Evolutionary conservation across 164 flowering plant genomes (phyloP).

Genomic region (Euptelea pleiosperma): DNA sequence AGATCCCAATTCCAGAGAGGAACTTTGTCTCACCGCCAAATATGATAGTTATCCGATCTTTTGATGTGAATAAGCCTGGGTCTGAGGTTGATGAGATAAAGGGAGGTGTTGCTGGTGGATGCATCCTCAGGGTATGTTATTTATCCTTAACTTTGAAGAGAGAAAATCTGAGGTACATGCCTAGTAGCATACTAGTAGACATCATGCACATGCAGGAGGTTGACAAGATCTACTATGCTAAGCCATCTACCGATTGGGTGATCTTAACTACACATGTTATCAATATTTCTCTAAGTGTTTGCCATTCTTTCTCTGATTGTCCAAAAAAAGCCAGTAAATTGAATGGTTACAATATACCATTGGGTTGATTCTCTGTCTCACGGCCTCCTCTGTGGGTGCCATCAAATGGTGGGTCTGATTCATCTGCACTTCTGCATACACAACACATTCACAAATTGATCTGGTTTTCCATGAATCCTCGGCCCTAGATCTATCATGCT

Average conservation of each 20-base stretch:
- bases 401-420: neutral
- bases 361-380: neutral
- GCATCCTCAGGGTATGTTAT: conserved; percentile 63
- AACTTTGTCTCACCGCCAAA: conserved; percentile 82
- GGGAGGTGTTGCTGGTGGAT: conserved; percentile 97
- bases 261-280: neutral
- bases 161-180: too few relatives aligned
- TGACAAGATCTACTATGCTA: neutral
- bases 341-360: neutral
- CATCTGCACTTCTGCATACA: neutral
- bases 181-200: too few relatives aligned
- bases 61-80: conserved; percentile 87
- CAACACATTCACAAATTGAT: neutral
- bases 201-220: too few relatives aligned
- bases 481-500: neutral
- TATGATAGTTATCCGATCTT: conserved; percentile 84
- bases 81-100: conserved; percentile 80
- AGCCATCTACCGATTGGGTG: neutral
- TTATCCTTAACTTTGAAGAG: too few relatives aligned
- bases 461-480: neutral
- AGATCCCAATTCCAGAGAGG: conserved; percentile 85
- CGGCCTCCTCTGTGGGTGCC: neutral
- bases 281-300: neutral
- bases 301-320: neutral
- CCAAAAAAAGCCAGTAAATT: neutral